Evolutionary conservation across 2,329 filamentous ascomycete species (phyloP).

Genomic region (Pseudogymnoascus sp.): DNA sequence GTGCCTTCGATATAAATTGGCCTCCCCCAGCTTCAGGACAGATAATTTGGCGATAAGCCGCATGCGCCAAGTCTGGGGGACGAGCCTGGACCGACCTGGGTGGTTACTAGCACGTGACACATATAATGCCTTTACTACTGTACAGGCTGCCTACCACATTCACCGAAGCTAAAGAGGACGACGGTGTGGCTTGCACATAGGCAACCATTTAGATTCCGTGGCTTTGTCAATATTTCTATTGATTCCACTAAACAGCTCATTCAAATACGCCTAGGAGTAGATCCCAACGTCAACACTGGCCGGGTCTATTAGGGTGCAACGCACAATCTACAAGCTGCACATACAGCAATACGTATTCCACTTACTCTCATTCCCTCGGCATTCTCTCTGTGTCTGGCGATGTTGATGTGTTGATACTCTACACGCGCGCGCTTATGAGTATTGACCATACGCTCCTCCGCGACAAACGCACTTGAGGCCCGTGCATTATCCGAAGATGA

Average conservation of each 20-base stretch:
- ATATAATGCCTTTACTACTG: neutral
- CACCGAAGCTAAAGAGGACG: neutral
- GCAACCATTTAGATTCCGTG: neutral
- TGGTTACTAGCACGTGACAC: constrained; percentile 6
- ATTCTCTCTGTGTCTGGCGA: neutral
- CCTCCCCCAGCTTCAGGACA: neutral
- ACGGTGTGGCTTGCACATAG: neutral
- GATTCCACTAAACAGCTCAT: neutral
- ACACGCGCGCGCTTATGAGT: constrained; percentile 1
- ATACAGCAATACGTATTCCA: neutral
- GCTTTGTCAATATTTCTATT: neutral
- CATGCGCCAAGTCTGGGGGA: neutral
- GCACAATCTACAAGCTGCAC: neutral
- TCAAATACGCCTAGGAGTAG: neutral
- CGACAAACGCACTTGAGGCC: neutral
- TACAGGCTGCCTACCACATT: neutral
- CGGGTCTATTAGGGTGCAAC: neutral
- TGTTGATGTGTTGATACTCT: neutral
- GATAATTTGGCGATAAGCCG: constrained; percentile 7
- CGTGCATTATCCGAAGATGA: constrained; percentile 4
- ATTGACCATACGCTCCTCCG: neutral
- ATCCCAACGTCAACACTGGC: neutral
- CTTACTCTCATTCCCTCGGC: neutral
- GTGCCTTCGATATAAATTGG: neutral
- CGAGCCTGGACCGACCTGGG: constrained; percentile 3